Evolutionary conservation across 2,329 filamentous ascomycete species (phyloP), one percentile per base, ranked within the genome.

Genomic region (Fusarium chlamydosporum): DNA sequence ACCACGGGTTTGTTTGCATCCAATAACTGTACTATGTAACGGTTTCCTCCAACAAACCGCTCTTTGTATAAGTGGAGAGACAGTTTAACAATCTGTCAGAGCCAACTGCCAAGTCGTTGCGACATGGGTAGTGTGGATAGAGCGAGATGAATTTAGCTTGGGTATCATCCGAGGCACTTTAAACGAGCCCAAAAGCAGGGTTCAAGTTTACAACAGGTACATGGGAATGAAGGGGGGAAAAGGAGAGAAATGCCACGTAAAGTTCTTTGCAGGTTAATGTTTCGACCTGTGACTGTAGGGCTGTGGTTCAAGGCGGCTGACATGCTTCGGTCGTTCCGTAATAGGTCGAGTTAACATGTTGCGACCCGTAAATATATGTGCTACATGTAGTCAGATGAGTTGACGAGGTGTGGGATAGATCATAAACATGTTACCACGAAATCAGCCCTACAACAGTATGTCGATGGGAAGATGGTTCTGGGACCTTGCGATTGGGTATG

Each of bases 311-410:
- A 29, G 46, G 54, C 67, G 67, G 67, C 67, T 65, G 67, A 70
- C 67, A 70, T 67, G 62, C 63, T 47, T 70, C 67, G 67, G 67
- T 38, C 55, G 50, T 47, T 42, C 63, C 67, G 67, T 70, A 15
- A 58, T 38, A 48, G 43, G 43, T 58, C 15, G 41, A 61, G 40
- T 58, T 33, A n/a, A 38, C 11, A 37, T 27, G 46, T 50, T 38
- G 9, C 16, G 33, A n/a, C 41, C 42, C 27, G 16, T 41, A 27
- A 29, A 42, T 48, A 59, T 23, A 68, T 70, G 67, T 63, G 26
- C 37, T 48, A 59, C 18, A 68, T 70, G 67, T 63, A 70, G 67
- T 70, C 67, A 70, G 63, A 70, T 70, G 67, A 68, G 51, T 29
- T 23, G 23, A 29, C 18, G 18, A 31, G 42, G 42, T 45, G 42